Evolutionary conservation across 2,329 filamentous ascomycete species (phyloP).

Genomic region (Aspergillus pseudotamarii): DNA sequence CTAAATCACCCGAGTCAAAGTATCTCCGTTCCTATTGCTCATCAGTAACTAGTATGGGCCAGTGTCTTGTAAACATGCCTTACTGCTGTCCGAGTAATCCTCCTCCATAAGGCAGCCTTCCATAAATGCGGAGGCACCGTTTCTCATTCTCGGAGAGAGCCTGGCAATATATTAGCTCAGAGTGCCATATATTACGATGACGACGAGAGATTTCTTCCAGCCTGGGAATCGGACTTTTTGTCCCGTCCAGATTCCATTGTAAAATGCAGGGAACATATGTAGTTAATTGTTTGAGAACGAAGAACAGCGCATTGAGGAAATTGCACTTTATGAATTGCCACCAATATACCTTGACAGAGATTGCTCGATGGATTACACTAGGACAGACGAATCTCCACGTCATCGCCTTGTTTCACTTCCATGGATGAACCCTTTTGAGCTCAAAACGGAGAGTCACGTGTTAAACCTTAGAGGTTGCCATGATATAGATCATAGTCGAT

Average conservation of each 20-base stretch:
- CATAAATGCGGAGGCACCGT: constrained; percentile 19
- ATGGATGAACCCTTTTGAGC: too few relatives aligned
- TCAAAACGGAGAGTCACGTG: too few relatives aligned
- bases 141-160: constrained; percentile 19
- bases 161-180: constrained; percentile 5
- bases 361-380: too few relatives aligned
- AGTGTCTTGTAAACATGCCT: constrained; percentile 16
- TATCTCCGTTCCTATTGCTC: constrained; percentile 28
- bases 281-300: too few relatives aligned
- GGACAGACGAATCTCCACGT: too few relatives aligned
- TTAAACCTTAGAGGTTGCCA: too few relatives aligned
- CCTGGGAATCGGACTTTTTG: constrained; percentile 1
- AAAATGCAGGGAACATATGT: background rate
- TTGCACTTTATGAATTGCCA: too few relatives aligned
- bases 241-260: constrained; percentile 4
- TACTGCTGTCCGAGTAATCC: constrained; percentile 18
- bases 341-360: too few relatives aligned
- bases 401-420: too few relatives aligned
- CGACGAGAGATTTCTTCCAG: background rate
- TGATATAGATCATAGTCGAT: too few relatives aligned
- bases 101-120: constrained; percentile 17
- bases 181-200: background rate
- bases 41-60: constrained; percentile 12
- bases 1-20: constrained; percentile 35
- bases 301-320: too few relatives aligned